Conservation (phyloP, 768 basidiomycete genomes). For the Podaxis sp. region DNA sequence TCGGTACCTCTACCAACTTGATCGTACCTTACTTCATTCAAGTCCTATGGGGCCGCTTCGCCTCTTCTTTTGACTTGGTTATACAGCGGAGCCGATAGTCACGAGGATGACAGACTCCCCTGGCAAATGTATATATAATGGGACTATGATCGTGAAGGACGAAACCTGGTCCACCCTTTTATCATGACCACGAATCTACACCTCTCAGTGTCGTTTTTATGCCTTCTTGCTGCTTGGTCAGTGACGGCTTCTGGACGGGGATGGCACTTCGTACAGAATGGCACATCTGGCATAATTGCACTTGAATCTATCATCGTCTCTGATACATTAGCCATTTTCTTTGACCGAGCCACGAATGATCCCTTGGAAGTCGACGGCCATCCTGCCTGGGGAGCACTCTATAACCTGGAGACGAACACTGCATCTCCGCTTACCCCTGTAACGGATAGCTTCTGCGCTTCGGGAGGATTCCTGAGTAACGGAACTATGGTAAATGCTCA, state of each 20-base stretch:
- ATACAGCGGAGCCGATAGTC: no score
- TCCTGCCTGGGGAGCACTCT: slow-evolving; percentile 46
- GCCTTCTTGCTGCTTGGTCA: not conserved
- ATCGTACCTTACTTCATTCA: no score
- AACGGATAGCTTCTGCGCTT: slow-evolving; percentile 42
- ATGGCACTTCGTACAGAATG: slow-evolving; percentile 30
- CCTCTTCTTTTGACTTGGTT: no score
- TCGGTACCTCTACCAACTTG: no score
- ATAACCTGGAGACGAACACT: slow-evolving; percentile 39
- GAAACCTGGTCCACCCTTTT: not conserved
- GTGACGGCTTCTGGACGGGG: slow-evolving; percentile 16
- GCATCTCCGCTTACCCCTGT: slow-evolving; percentile 32
- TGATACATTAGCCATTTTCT: slow-evolving; percentile 29
- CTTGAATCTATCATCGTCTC: slow-evolving; percentile 30
- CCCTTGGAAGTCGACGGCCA: slow-evolving; percentile 41
- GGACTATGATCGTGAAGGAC: no score
- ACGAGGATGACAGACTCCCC: no score
- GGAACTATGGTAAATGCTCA: slow-evolving; percentile 33
- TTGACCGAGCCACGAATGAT: slow-evolving; percentile 35
- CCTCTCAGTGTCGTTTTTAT: not conserved
- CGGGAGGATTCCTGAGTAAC: slow-evolving; percentile 40
- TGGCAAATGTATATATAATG: no score
- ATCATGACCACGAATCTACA: not conserved
- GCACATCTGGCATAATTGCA: slow-evolving; percentile 28
- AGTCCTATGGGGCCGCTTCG: no score